Percentiles rank a stretch among this genome's conserved stretches.
Evolutionary conservation across 345 rosid genomes (phyloP).

Genomic region (Populus tremula): DNA sequence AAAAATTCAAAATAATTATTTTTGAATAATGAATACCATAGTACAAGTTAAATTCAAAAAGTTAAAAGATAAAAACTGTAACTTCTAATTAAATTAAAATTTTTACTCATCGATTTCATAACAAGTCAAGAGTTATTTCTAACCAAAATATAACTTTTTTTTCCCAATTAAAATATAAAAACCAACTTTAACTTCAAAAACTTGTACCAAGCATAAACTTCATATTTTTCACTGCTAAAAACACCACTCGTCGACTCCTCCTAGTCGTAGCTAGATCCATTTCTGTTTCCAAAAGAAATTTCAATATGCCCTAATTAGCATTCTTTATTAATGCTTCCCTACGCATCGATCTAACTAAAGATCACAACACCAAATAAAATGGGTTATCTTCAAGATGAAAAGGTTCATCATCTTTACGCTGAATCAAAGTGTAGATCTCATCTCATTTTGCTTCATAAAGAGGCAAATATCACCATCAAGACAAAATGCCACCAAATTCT

Average conservation of each 20-base stretch:
- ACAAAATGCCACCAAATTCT: constrained; percentile 6
- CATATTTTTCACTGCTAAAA: not conserved
- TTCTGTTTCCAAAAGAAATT: not conserved
- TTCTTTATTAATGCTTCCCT: not conserved
- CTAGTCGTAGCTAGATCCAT: not conserved
- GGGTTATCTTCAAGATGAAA: constrained; percentile 5
- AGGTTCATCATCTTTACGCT: constrained; percentile 22
- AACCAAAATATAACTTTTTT: too few relatives aligned
- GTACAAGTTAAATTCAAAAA: too few relatives aligned
- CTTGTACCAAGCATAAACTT: not conserved
- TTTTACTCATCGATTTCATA: too few relatives aligned
- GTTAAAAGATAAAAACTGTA: too few relatives aligned
- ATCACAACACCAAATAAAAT: not conserved
- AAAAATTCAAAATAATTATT: too few relatives aligned
- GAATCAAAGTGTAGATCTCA: not conserved
- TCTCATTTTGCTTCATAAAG: constrained; percentile 21
- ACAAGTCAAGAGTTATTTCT: too few relatives aligned
- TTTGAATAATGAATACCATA: too few relatives aligned
- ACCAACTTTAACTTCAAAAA: too few relatives aligned
- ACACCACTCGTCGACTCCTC: not conserved
- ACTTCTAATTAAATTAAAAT: too few relatives aligned
- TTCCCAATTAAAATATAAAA: too few relatives aligned
- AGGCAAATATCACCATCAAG: constrained; percentile 20
- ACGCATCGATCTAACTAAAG: constrained; percentile 3
- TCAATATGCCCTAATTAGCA: not conserved